Evolutionary conservation across 2,329 filamentous ascomycete species (phyloP).

Genomic region (Penicillium olsonii): DNA sequence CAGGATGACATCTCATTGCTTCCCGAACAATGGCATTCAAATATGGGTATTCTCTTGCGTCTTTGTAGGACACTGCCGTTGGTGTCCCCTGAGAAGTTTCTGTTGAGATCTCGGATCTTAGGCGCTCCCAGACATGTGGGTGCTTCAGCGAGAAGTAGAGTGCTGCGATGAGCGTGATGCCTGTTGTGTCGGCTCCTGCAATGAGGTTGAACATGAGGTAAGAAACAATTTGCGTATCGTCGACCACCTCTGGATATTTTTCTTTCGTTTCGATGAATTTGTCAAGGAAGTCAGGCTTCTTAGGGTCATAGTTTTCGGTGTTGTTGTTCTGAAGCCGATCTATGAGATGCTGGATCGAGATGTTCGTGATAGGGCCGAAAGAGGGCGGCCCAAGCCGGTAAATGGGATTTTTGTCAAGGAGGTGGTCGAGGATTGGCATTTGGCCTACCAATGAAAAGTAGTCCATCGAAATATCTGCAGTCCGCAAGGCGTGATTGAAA

Average conservation of each 20-base stretch:
- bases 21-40: conserved; percentile 57
- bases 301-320: conserved; percentile 9
- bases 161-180: conserved; percentile 31
- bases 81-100: conserved; percentile 2
- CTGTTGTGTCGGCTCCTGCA: conserved; percentile 43
- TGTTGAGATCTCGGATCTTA: conserved; percentile 15
- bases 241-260: conserved; percentile 33
- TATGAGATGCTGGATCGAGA: conserved; percentile 20
- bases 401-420: conserved; percentile 30
- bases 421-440: conserved; percentile 28
- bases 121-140: conserved; percentile 13
- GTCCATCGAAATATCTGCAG: conserved; percentile 21
- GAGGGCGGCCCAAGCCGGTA: conserved; percentile 22
- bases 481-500: conserved; percentile 21
- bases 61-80: conserved; percentile 16
- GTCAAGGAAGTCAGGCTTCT: conserved; percentile 40
- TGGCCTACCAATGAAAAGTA: conserved; percentile 28
- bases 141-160: conserved; percentile 25
- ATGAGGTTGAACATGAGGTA: conserved; percentile 38
- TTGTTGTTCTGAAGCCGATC: conserved; percentile 18
- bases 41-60: conserved; percentile 34
- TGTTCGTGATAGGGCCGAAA: conserved; percentile 20
- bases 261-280: conserved; percentile 44
- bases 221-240: conserved; percentile 38
- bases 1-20: conserved; percentile 51